Evolutionary conservation across 352 stramenopile species (phyloP).

Genomic region (Phytopythium chamaehyphon): DNA sequence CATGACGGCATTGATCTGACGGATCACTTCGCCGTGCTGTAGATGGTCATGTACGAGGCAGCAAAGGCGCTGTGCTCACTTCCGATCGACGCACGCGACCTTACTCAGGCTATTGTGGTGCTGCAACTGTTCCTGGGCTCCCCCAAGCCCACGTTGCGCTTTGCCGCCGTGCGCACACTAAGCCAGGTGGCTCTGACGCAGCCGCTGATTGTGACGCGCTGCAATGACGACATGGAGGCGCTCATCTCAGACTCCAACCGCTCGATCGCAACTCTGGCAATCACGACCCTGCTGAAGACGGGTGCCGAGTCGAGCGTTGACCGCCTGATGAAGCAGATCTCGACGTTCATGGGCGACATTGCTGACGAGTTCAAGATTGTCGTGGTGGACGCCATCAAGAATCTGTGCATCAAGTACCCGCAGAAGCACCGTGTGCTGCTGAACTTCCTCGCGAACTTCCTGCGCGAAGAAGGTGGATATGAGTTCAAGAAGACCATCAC

Average conservation of each 20-base stretch:
- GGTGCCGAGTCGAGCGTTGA: conserved; percentile 96
- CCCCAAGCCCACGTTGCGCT: conserved; percentile 94
- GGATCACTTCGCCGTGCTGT: background rate
- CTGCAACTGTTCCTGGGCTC: conserved; percentile 95
- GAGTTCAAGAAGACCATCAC: conserved; percentile 99
- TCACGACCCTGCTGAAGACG: conserved; percentile 99
- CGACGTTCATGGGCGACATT: conserved; percentile 98
- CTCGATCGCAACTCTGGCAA: conserved; percentile 97
- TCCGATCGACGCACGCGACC: conserved; percentile 93
- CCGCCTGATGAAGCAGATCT: conserved; percentile 97
- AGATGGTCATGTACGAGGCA: conserved; percentile 99
- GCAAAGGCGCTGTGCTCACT: conserved; percentile 95
- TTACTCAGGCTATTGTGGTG: conserved; percentile 96
- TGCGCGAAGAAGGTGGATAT: conserved; percentile 95
- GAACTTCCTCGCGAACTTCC: conserved; percentile 97
- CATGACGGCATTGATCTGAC: background rate
- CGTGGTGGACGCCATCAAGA: conserved; percentile 96
- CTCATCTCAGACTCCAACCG: conserved; percentile 97
- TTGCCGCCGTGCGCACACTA: conserved; percentile 96
- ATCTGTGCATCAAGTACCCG: conserved; percentile 98
- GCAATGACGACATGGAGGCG: conserved; percentile 98
- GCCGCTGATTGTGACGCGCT: conserved; percentile 95
- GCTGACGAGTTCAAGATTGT: conserved; percentile 99
- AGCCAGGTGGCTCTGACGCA: conserved; percentile 90
- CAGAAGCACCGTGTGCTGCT: conserved; percentile 97